These are phyloP conservation scores for Brachypodium distachyon DNA, from an alignment of 202 grass and related monocot species.

Conservation along the genomic window DNA sequence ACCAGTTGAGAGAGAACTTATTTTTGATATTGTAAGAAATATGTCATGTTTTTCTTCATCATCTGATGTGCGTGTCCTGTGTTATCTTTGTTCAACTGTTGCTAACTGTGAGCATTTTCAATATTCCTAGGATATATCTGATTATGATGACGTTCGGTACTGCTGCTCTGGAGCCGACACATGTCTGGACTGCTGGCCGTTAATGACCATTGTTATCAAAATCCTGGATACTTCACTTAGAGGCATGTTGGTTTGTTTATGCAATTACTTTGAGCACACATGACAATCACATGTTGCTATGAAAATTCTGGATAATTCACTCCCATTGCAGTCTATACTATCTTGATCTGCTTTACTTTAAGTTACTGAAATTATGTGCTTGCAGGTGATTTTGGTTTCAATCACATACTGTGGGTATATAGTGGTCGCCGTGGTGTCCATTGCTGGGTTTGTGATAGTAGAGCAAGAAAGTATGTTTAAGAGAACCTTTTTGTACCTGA, in stretches of 20 bases:
- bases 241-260: conserved; percentile 32
- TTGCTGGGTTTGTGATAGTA: conserved; percentile 71
- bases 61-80: neutral
- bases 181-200: conserved; percentile 10
- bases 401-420: conserved; percentile 71
- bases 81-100: neutral
- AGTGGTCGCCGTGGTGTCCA: conserved; percentile 10
- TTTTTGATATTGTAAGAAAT: conserved; percentile 86
- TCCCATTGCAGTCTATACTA: neutral
- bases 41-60: neutral
- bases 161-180: conserved; percentile 12
- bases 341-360: neutral
- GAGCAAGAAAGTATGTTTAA: conserved; percentile 67
- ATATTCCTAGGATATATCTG: conserved; percentile 49
- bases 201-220: conserved; percentile 96
- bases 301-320: neutral
- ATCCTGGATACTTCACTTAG: conserved; percentile 81
- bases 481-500: neutral
- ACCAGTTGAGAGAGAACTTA: conserved; percentile 78
- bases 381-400: conserved; percentile 95
- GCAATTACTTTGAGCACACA: neutral
- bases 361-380: neutral
- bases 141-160: conserved; percentile 9
- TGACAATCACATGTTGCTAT: neutral
- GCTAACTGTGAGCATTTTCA: neutral